Conservation (phyloP, 108 stramenopile species). For the Nitzschia sp. region DNA sequence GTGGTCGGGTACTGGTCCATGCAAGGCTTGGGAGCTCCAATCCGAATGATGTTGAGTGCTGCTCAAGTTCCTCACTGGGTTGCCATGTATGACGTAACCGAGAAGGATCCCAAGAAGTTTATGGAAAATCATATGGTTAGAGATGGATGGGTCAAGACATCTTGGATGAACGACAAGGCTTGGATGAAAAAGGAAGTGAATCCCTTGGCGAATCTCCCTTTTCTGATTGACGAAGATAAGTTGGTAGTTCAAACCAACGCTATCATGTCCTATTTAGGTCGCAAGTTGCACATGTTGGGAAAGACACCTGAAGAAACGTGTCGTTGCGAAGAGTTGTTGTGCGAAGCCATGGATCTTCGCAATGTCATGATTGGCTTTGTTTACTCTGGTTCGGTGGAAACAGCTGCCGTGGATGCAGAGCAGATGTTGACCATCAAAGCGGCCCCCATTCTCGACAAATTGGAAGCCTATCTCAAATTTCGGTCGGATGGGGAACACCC, state of each 20-base stretch:
- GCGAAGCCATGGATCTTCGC: conserved; percentile 40
- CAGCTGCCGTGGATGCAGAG: conserved; percentile 2
- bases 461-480: conserved; percentile 27
- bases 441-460: conserved; percentile 9
- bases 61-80: conserved; percentile 20
- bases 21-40: conserved; percentile 37
- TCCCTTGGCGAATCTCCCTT: conserved; percentile 44
- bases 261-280: conserved; percentile 39
- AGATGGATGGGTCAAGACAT: conserved; percentile 17
- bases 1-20: conserved; percentile 38
- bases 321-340: conserved; percentile 36
- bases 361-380: conserved; percentile 34
- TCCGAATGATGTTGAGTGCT: conserved; percentile 35
- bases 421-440: background rate
- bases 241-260: conserved; percentile 44
- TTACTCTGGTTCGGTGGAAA: conserved; percentile 11
- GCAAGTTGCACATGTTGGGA: conserved; percentile 29
- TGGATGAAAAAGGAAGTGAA: conserved; percentile 24
- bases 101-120: conserved; percentile 9
- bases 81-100: conserved; percentile 30
- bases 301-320: background rate
- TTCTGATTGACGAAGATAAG: conserved; percentile 25
- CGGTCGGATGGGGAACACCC: background rate
- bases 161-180: conserved; percentile 20
- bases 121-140: no score